Base-by-base conservation (phyloP, 345 rosid species). In the Eucalyptus polyanthemos region DNA sequence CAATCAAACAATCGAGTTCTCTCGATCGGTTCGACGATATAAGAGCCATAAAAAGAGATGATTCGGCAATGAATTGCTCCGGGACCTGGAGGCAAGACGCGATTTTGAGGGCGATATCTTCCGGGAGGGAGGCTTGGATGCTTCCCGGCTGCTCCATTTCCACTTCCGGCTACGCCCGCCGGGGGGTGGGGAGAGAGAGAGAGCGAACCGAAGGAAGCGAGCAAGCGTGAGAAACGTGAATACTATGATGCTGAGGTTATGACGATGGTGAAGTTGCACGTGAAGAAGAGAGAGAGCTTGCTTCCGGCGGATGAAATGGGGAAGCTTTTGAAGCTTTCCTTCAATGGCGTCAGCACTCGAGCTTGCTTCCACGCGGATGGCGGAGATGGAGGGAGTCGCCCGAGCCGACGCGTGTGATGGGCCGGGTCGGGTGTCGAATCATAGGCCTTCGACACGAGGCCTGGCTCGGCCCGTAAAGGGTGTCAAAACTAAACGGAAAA, bases 51-150 rank as follows among this genome's bases (percentile, higher is more conserved):
- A 50, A 62, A 62, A 51, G 60, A 81, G 25, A 51, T 34, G 60
- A 16, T 29, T 80, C 37, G 44, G 25, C 88, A 27, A 24, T 53
- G 34, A 72, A 86, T 53, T 85, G 80, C n/a, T 10, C 45, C 44
- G 5, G 14, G 86, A 95, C 98, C 97, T 93, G 92, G 56, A 96
- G 95, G 88, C 86, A 92, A 24, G 97, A 95, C 44, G 92, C 92
- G 88, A 97, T 95, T 88, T 94, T 95, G 86, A 97, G 89, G 90
- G 94, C 92, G 50, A 96, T 80, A 51, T 97, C 99, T 14, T 91
- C 54, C 1, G 99, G 96, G 4, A 97, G 92, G 31, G 93, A 88
- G 91, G 87, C 88, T 47, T 89, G 91, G 9, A 91, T 76, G 29
- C 67, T 51, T 24, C 69, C 89, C 27, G 54, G 60, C 76, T 87